Conservation (phyloP, 768 basidiomycete genomes). For the Pisolithus marmoratus region DNA sequence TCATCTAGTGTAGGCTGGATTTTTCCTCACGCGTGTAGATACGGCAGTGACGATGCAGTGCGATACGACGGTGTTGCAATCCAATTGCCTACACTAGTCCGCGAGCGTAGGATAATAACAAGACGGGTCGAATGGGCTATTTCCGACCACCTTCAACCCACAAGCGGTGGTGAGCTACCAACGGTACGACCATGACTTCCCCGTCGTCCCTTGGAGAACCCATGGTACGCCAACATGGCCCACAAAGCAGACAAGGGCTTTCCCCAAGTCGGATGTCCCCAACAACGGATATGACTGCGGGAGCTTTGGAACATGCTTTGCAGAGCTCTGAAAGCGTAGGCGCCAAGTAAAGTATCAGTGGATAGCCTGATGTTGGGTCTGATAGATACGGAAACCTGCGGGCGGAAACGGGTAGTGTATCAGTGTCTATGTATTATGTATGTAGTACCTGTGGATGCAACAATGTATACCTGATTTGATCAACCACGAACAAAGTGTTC, state of each 20-base stretch:
- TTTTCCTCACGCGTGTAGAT: too few relatives aligned
- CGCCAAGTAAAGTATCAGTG: constrained; percentile 60
- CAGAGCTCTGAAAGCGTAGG: constrained; percentile 60
- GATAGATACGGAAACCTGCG: constrained; percentile 52
- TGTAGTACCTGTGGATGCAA: not conserved
- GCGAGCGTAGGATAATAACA: not conserved
- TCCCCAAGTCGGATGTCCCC: constrained; percentile 74
- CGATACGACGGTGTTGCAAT: too few relatives aligned
- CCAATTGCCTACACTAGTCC: too few relatives aligned
- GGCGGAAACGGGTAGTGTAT: constrained; percentile 1
- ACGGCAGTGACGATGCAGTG: too few relatives aligned
- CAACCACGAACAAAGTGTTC: constrained; percentile 73
- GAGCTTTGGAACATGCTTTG: constrained; percentile 63
- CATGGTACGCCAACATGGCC: constrained; percentile 68
- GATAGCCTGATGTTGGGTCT: constrained; percentile 57
- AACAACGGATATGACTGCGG: constrained; percentile 60
- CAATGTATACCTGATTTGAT: constrained; percentile 57
- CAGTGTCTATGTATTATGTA: not conserved
- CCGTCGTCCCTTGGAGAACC: constrained; percentile 42
- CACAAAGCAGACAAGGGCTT: constrained; percentile 71
- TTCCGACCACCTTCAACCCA: constrained; percentile 9
- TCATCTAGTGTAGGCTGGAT: too few relatives aligned
- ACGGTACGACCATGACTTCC: constrained; percentile 43
- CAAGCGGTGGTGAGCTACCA: constrained; percentile 38
- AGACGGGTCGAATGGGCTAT: not conserved